Base-by-base conservation (phyloP, 116 monocot genomes). In the Cymodocea nodosa region DNA sequence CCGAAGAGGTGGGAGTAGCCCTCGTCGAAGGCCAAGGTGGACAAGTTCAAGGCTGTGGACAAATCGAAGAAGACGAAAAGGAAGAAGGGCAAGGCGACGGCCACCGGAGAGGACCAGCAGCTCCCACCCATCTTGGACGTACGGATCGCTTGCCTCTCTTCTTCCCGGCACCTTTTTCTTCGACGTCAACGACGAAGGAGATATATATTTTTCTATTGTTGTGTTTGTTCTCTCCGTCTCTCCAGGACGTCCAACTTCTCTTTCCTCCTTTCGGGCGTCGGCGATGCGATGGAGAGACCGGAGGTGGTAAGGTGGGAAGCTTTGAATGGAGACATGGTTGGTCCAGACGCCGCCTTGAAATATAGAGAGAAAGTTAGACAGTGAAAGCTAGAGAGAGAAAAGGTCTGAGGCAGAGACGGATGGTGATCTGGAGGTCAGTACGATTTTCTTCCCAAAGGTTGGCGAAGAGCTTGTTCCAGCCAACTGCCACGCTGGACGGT, bases 1-100 rank as follows among this genome's bases (percentile, higher is more conserved):
- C 87, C 85, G 71, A 87, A 92, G 12, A 92, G 75, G 13, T 71
- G 85, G 9, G 67, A 44, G 77, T 70, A 92, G 2, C 85, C 92
- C 0, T 82, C 83, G 51, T 92, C 85, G 77, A 92, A 92, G 24
- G 77, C 14, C 24, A 81, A 48, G 13, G 83, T 72, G n/a, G 72
- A 37, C 34, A 83, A 63, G 69, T 82, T 76, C 35, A 68, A 57
- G 35, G 64, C 73, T 63, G 10, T 35, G 52, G 36, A 63, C 58
- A 23, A 50, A 48, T 69, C 40, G 52, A 35, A 15, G 25, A 52
- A 61, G 52, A 62, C 34, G 15, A 67, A 15, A 8, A 34, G 34
- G 22, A 61, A 19, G 36, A 52, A 23, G 60, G 51, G 1, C 24
- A 23, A 15, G 37, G 18, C 19, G 25, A 16, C 17, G 16, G 34